These are phyloP conservation scores for Talaromyces sp. DNA, from an alignment of 2,329 filamentous ascomycete genomes.

Conservation along the genomic window DNA sequence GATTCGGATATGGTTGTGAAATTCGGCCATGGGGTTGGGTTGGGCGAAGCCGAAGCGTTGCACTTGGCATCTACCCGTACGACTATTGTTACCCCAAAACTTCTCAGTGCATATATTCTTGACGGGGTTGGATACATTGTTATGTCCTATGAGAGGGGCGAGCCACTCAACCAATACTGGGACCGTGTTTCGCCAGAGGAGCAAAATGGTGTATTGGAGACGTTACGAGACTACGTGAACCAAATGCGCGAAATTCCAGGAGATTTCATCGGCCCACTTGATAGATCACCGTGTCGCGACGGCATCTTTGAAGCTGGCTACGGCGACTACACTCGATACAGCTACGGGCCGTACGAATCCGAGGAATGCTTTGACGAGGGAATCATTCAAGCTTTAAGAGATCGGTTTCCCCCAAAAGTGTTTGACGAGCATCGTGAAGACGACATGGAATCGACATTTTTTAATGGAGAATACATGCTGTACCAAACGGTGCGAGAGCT, in stretches of 20 bases:
- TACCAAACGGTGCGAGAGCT: conserved; percentile 17
- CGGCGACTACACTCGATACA: conserved; percentile 9
- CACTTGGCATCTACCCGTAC: conserved; percentile 13
- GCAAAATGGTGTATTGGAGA: conserved; percentile 6
- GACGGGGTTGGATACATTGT: conserved; percentile 13
- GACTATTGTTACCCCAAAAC: conserved; percentile 10
- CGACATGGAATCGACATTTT: conserved; percentile 14
- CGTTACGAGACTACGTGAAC: conserved; percentile 12
- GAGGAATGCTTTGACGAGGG: conserved; percentile 15
- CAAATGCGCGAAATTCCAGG: conserved; percentile 14
- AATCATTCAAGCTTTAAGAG: conserved; percentile 14
- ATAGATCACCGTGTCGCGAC: conserved; percentile 13
- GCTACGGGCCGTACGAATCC: conserved; percentile 14
- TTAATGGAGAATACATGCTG: conserved; percentile 13
- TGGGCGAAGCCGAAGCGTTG: conserved; percentile 15
- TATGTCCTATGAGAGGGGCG: conserved; percentile 14
- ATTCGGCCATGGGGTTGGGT: conserved; percentile 14
- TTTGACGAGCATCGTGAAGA: conserved; percentile 2
- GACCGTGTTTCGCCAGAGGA: conserved; percentile 11
- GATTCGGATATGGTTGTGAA: conserved; percentile 14
- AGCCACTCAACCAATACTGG: conserved; percentile 14
- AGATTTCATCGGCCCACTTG: conserved; percentile 11
- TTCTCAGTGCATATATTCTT: conserved; percentile 14
- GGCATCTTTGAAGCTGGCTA: conserved; percentile 16
- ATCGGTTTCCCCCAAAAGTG: conserved; percentile 10